Percentiles rank a stretch among this genome's conserved stretches.
These are phyloP conservation scores for Fraxinus floribunda DNA, from an alignment of 305 asterid species.

Conservation along the genomic window DNA sequence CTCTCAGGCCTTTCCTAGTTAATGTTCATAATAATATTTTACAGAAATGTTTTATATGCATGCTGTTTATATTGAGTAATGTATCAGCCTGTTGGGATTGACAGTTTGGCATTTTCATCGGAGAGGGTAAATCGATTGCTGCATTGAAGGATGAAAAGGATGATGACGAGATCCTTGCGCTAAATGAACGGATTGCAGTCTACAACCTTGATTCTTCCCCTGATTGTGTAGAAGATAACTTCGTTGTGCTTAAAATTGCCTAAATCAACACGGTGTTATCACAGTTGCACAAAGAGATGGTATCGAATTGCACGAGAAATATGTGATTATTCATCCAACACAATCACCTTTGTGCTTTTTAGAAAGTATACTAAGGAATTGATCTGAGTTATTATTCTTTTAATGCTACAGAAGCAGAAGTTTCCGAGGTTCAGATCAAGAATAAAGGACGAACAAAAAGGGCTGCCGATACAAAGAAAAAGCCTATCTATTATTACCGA, in stretches of 20 bases:
- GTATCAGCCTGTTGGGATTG: constrained; percentile 12
- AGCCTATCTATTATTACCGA: constrained; percentile 36
- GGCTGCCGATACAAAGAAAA: constrained; percentile 53
- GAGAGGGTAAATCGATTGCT: constrained; percentile 21
- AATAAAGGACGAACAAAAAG: constrained; percentile 54
- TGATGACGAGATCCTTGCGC: constrained; percentile 57
- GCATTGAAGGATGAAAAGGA: constrained; percentile 42
- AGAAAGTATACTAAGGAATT: background rate
- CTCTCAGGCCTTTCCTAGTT: constrained; percentile 8
- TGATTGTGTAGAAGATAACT: constrained; percentile 59
- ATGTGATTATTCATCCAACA: background rate
- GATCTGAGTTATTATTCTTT: background rate
- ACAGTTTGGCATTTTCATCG: background rate
- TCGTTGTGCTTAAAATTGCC: background rate
- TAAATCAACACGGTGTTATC: background rate
- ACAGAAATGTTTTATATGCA: background rate
- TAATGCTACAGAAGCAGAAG: constrained; percentile 54
- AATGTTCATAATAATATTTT: background rate
- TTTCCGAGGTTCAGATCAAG: constrained; percentile 26
- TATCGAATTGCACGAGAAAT: background rate
- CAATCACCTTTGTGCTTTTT: background rate
- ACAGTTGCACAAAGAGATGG: no score
- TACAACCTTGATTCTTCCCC: constrained; percentile 86
- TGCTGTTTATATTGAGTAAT: background rate
- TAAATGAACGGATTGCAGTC: constrained; percentile 72